Conservation (phyloP, 495 filamentous ascomycete species). For the Neurospora sp. region DNA sequence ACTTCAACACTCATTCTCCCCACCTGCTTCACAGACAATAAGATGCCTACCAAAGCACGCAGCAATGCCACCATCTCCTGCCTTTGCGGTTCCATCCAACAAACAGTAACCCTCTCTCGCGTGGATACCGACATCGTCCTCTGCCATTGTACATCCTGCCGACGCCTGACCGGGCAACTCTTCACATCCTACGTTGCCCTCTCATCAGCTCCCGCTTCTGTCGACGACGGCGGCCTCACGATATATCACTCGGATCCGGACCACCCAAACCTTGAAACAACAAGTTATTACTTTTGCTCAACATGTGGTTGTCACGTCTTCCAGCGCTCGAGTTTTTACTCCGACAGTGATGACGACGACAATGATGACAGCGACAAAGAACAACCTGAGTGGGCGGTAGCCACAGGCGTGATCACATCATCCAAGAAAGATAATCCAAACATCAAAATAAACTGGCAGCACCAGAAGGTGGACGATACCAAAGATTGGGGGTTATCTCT, state of each 20-base stretch:
- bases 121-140: slow-evolving; percentile 31
- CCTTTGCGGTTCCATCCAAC: slow-evolving; percentile 41
- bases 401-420: background rate
- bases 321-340: slow-evolving; percentile 6
- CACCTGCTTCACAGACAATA: background rate
- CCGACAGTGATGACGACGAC: background rate
- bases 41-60: background rate
- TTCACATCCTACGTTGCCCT: slow-evolving; percentile 42
- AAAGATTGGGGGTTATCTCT: slow-evolving; percentile 47
- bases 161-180: slow-evolving; percentile 47
- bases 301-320: slow-evolving; percentile 60
- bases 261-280: slow-evolving; percentile 11
- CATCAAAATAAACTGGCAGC: slow-evolving; percentile 24
- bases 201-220: slow-evolving; percentile 8
- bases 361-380: background rate
- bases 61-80: slow-evolving; percentile 35
- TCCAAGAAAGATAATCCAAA: background rate
- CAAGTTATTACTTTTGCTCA: slow-evolving; percentile 52
- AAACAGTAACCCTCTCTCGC: slow-evolving; percentile 10
- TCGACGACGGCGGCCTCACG: slow-evolving; percentile 24
- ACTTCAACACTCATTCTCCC: background rate
- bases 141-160: slow-evolving; percentile 58
- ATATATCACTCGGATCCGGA: slow-evolving; percentile 27
- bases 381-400: background rate
- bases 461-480: slow-evolving; percentile 42